phyloP scores from a whole-genome alignment of 495 filamentous ascomycete genomes.

The Podospora pseudoanserina region DNA sequence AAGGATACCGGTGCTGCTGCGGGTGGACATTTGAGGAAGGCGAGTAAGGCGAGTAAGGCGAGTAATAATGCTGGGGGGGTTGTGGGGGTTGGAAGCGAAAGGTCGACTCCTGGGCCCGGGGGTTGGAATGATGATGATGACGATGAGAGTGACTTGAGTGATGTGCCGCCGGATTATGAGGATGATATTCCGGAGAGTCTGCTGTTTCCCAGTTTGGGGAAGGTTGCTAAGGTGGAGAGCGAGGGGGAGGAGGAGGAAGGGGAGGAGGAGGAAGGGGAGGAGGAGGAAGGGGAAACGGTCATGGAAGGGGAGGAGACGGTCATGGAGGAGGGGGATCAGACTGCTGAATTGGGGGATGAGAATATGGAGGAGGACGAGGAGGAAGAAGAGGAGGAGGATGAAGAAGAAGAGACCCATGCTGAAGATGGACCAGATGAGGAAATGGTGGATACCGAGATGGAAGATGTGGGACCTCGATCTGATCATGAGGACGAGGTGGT shows the following conservation, averaged over 20 bases:
- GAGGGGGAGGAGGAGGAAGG: constrained; percentile 14
- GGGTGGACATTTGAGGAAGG: constrained; percentile 15
- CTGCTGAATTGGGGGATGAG: constrained; percentile 31
- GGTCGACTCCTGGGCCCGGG: constrained; percentile 42
- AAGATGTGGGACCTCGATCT: neutral
- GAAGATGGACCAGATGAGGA: constrained; percentile 2
- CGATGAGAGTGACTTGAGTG: constrained; percentile 77
- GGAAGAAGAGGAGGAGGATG: constrained; percentile 17
- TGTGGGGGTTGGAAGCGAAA: constrained; percentile 21
- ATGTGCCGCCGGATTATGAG: constrained; percentile 55
- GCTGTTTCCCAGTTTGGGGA: constrained; percentile 43
- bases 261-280: constrained; percentile 28
- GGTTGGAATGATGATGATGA: constrained; percentile 73
- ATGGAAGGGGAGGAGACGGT: constrained; percentile 25
- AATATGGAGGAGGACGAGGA: constrained; percentile 18
- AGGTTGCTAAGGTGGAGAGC: constrained; percentile 19
- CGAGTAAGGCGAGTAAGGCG: constrained; percentile 4
- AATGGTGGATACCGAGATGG: constrained; percentile 13
- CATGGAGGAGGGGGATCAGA: constrained; percentile 16
- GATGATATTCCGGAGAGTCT: constrained; percentile 42
- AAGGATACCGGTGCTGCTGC: constrained; percentile 31
- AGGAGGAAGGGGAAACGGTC: constrained; percentile 22
- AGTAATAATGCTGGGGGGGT: neutral
- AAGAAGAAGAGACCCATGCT: constrained; percentile 12
- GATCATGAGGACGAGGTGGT: constrained; percentile 14